Evolutionary conservation across 139 green algal species (phyloP).

Genomic region (Prasinococcaceae sp.): DNA sequence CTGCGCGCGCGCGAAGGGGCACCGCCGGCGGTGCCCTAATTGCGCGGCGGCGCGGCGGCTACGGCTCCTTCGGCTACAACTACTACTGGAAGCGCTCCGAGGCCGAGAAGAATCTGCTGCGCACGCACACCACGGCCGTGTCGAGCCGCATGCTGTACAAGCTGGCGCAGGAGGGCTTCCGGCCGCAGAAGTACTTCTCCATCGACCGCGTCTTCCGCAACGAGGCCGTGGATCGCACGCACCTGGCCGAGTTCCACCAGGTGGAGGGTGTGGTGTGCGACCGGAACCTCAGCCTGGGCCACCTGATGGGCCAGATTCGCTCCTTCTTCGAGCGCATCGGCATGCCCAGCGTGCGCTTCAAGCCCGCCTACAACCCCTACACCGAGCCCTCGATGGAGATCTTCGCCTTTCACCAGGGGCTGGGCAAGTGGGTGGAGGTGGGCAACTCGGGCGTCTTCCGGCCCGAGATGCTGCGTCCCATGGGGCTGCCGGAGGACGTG

Average conservation of each 20-base stretch:
- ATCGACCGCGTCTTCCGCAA: slow-evolving; percentile 98
- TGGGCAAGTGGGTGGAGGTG: slow-evolving; percentile 97
- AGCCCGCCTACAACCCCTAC: slow-evolving; percentile 99
- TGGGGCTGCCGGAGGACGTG: slow-evolving; percentile 91
- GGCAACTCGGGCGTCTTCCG: slow-evolving; percentile 67
- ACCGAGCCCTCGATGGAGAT: slow-evolving; percentile 99
- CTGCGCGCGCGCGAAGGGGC: too few relatives aligned
- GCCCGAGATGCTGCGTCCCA: slow-evolving; percentile 92
- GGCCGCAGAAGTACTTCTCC: slow-evolving; percentile 73
- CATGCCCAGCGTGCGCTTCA: slow-evolving; percentile 93
- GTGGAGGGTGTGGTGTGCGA: slow-evolving; percentile 46
- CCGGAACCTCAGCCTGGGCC: slow-evolving; percentile 68
- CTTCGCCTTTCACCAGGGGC: slow-evolving; percentile 85
- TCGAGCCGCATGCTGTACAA: slow-evolving; percentile 89
- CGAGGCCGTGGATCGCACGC: slow-evolving; percentile 92
- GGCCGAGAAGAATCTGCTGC: slow-evolving; percentile 93
- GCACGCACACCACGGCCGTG: slow-evolving; percentile 97
- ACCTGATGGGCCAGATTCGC: slow-evolving; percentile 77
- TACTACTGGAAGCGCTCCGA: slow-evolving; percentile 81
- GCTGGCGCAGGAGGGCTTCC: slow-evolving; percentile 60
- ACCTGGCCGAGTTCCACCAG: slow-evolving; percentile 98
- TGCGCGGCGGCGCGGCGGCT: too few relatives aligned
- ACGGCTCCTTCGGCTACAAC: slow-evolving; percentile 72
- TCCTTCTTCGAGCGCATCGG: slow-evolving; percentile 89
- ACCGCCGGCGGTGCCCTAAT: too few relatives aligned